Evolutionary conservation across 1,284 basidiomycete species (phyloP).

Genomic region (Tilletia caries): DNA sequence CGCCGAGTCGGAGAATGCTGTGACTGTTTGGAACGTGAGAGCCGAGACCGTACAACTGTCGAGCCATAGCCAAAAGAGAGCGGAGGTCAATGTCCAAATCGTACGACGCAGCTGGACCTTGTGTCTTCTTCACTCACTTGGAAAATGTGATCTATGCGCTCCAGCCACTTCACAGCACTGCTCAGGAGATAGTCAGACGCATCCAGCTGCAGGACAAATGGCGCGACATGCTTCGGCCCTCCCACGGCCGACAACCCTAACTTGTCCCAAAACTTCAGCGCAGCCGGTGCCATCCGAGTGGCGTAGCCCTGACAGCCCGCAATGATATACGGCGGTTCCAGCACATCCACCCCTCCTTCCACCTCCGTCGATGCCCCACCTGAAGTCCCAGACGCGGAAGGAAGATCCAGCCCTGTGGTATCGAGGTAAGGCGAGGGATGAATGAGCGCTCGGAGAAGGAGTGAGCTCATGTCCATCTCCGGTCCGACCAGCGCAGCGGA

Average conservation of each 20-base stretch:
- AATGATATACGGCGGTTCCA: conserved; percentile 33
- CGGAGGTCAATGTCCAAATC: too few species aligned
- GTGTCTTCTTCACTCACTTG: conserved; percentile 4
- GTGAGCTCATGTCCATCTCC: not conserved
- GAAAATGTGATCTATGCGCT: conserved; percentile 26
- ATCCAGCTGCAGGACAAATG: conserved; percentile 32
- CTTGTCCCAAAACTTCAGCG: conserved; percentile 46
- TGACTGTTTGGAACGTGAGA: conserved; percentile 19
- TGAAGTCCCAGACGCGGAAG: not conserved
- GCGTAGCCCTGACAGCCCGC: conserved; percentile 40
- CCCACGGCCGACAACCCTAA: conserved; percentile 36
- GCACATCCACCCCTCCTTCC: conserved; percentile 18
- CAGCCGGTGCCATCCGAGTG: conserved; percentile 29
- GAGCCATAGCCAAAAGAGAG: not conserved
- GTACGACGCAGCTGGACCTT: too few species aligned
- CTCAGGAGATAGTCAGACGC: conserved; percentile 27
- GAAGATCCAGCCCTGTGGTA: not conserved
- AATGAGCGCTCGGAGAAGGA: not conserved
- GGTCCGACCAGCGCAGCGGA: not conserved
- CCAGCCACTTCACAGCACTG: conserved; percentile 34
- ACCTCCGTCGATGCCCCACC: not conserved
- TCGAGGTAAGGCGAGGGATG: not conserved
- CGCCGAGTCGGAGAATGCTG: conserved; percentile 13
- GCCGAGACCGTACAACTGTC: conserved; percentile 30
- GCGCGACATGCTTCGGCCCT: conserved; percentile 33